Conservation (phyloP, 2,329 filamentous ascomycete genomes). For the Salinomyces thailandicus region DNA sequence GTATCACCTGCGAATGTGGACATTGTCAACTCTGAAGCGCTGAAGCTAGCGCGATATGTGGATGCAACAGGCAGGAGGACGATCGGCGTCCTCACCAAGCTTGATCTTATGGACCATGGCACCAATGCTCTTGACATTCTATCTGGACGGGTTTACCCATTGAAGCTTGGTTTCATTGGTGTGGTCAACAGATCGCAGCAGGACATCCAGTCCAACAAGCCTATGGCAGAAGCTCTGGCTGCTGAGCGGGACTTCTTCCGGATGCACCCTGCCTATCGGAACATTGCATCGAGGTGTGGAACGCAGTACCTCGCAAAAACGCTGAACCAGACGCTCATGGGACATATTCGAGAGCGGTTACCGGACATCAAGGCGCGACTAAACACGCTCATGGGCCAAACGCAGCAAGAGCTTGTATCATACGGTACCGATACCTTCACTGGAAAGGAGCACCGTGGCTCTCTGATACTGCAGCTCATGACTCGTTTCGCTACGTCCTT, state of each 20-base stretch:
- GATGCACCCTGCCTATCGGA: constrained; percentile 92
- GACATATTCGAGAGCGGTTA: constrained; percentile 86
- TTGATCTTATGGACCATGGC: constrained; percentile 97
- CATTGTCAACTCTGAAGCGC: constrained; percentile 92
- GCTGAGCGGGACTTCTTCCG: constrained; percentile 92
- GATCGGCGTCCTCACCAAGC: constrained; percentile 91
- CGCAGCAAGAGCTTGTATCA: constrained; percentile 93
- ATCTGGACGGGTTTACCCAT: constrained; percentile 89
- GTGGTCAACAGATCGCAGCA: constrained; percentile 97
- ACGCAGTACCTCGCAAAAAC: constrained; percentile 92
- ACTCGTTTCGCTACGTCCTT: constrained; percentile 96
- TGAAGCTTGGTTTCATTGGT: constrained; percentile 96
- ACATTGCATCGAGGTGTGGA: constrained; percentile 86
- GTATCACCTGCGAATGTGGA: constrained; percentile 97
- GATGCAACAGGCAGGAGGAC: constrained; percentile 89
- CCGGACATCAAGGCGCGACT: constrained; percentile 96
- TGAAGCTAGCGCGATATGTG: constrained; percentile 94
- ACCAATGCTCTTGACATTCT: constrained; percentile 96
- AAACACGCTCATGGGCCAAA: constrained; percentile 99
- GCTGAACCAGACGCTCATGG: constrained; percentile 89
- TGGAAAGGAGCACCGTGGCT: constrained; percentile 91
- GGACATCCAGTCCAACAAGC: constrained; percentile 91
- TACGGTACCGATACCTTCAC: constrained; percentile 98
- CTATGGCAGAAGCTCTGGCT: constrained; percentile 82
- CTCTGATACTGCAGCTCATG: constrained; percentile 92